Percentiles rank a stretch among this genome's conserved stretches.
Conservation (phyloP, 257 asterid species). For the Lycium ferocissimum region DNA sequence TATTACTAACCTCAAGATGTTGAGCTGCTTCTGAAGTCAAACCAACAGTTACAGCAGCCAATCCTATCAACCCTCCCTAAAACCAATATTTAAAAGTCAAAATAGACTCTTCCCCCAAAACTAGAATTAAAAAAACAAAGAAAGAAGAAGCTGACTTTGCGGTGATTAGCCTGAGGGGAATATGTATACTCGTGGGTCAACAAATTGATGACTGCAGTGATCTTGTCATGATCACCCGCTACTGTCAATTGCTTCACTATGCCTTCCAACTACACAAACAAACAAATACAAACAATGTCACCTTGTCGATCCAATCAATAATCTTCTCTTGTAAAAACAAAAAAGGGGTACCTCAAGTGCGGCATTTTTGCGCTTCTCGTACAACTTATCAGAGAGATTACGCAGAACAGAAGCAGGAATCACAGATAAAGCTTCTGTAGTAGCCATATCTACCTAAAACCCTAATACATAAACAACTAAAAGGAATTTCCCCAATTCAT, state of each 20-base stretch:
- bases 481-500: conserved; percentile 6
- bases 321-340: not conserved
- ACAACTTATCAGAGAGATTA: conserved; percentile 93
- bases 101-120: not conserved
- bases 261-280: conserved; percentile 77
- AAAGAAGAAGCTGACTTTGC: conserved; percentile 59
- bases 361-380: conserved; percentile 98
- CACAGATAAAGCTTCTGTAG: conserved; percentile 70
- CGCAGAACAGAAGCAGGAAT: conserved; percentile 92
- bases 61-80: conserved; percentile 97
- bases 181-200: conserved; percentile 73
- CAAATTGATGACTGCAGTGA: conserved; percentile 78
- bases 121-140: not conserved
- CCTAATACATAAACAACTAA: not conserved
- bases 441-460: conserved; percentile 44
- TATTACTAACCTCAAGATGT: conserved; percentile 67
- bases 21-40: conserved; percentile 90
- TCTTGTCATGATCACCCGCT: conserved; percentile 84
- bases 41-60: conserved; percentile 99
- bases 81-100: conserved; percentile 25
- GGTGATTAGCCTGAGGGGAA: conserved; percentile 93
- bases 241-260: conserved; percentile 82
- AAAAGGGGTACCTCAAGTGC: conserved; percentile 75
- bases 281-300: conserved; percentile 33
- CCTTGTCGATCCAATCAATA: not conserved